Evolutionary conservation across 495 filamentous ascomycete species (phyloP).

Genomic region (Terfezia claveryi): DNA sequence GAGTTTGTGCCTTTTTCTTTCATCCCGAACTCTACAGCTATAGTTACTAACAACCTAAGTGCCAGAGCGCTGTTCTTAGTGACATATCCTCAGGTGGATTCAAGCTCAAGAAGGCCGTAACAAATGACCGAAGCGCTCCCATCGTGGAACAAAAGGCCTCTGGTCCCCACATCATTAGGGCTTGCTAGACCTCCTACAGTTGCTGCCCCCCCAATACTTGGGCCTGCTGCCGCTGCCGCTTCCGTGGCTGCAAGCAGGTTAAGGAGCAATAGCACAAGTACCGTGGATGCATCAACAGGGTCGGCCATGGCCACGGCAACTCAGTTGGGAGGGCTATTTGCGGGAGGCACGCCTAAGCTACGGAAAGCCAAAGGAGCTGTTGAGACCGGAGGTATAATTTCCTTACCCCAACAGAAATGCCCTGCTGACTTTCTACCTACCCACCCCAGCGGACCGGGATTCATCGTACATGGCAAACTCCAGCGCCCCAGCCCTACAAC

Average conservation of each 20-base stretch:
- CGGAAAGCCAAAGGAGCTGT: slow-evolving; percentile 68
- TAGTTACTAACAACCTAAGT: slow-evolving; percentile 20
- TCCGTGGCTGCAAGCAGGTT: slow-evolving; percentile 34
- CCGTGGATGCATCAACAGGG: slow-evolving; percentile 24
- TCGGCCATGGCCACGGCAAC: slow-evolving; percentile 35
- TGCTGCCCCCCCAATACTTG: slow-evolving; percentile 60
- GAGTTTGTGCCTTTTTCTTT: slow-evolving; percentile 3
- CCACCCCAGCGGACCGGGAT: slow-evolving; percentile 36
- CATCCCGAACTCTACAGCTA: slow-evolving; percentile 4
- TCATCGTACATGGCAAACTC: slow-evolving; percentile 45
- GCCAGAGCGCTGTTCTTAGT: slow-evolving; percentile 62
- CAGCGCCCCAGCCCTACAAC: slow-evolving; percentile 18
- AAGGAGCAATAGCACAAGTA: slow-evolving; percentile 63
- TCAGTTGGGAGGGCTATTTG: slow-evolving; percentile 74
- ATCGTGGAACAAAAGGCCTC: slow-evolving; percentile 24
- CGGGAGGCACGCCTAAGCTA: slow-evolving; percentile 86
- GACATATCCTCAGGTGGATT: slow-evolving; percentile 66
- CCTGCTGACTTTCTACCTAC: slow-evolving; percentile 12
- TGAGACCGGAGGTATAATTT: slow-evolving; percentile 49
- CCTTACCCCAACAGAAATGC: background rate
- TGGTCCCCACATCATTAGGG: slow-evolving; percentile 21
- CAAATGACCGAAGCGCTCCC: slow-evolving; percentile 87
- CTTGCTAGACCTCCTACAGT: slow-evolving; percentile 31
- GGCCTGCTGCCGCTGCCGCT: slow-evolving; percentile 33
- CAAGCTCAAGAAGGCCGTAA: slow-evolving; percentile 64